Base-by-base conservation (phyloP, 2,329 filamentous ascomycete genomes). In the Ascochyta fabae region DNA sequence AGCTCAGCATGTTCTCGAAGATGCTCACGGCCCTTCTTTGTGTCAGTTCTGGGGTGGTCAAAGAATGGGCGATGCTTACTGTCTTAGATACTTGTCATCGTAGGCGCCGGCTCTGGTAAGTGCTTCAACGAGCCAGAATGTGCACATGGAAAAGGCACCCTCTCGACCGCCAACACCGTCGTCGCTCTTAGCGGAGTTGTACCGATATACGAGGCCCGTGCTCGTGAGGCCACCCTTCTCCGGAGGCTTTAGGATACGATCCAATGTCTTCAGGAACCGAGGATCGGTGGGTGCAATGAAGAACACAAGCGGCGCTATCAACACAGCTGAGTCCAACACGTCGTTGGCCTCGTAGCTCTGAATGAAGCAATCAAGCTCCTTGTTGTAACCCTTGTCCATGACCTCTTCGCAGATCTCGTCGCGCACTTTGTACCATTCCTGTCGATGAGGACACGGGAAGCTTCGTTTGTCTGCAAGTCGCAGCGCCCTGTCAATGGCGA, bases 81-180 rank as follows among this genome's bases (percentile, higher is more conserved):
- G 73, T 46, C 79, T 72, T 19, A 88, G 77, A 62, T 90, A 89
- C 60, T 84, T 86, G n/a, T 79, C 78, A 61, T 90, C 86, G 71
- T 89, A 88, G 6, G 68, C 69, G 15, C 71, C 74, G 29, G 73
- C 73, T 66, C 89, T 82, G 27, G 88, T 90, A 76, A 92, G 82
- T 23, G 89, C 88, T 75, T 92, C 90, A 12, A 92, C 88, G 0
- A 92, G 84, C 90, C 90, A 92, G 72, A 92, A 92, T 0, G 89
- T 92, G 69, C 89, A 91, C 88, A 92, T 92, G 67, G 84, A 87
- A 70, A 92, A 92, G 19, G 89, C 88, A 22, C 90, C 90, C 75
- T 92, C 89, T 47, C 83, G 81, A 16, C 89, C 89, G 34, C 88
- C 88, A 8, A 92, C 88, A 27, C 88, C 88, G 66, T 92, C 89